phyloP scores from a whole-genome alignment of 495 filamentous ascomycete genomes.

The Hypoxylon intermedium region DNA sequence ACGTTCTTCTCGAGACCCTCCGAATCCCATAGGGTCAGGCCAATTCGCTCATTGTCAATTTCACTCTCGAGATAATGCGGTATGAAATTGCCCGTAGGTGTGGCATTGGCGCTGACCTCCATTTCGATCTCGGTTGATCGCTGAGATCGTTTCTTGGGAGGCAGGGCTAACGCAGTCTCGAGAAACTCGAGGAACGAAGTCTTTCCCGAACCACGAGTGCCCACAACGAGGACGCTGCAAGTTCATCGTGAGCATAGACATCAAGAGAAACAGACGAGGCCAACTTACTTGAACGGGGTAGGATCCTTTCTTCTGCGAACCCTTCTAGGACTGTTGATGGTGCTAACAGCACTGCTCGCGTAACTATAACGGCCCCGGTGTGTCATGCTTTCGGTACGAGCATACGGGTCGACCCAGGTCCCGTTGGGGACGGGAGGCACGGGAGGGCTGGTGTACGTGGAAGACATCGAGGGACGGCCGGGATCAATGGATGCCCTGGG shows the following conservation, averaged over 20 bases:
- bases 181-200: slow-evolving; percentile 97
- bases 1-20: slow-evolving; percentile 91
- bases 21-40: slow-evolving; percentile 95
- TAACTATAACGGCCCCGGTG: slow-evolving; percentile 97
- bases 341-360: slow-evolving; percentile 88
- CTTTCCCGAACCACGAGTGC: slow-evolving; percentile 88
- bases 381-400: slow-evolving; percentile 91
- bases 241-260: slow-evolving; percentile 18
- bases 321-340: slow-evolving; percentile 91
- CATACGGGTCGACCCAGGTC: slow-evolving; percentile 73
- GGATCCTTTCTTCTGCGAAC: slow-evolving; percentile 95
- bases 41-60: slow-evolving; percentile 89
- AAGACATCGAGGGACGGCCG: slow-evolving; percentile 55
- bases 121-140: slow-evolving; percentile 58
- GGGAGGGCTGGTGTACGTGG: slow-evolving; percentile 46
- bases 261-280: neutral
- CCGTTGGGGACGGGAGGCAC: slow-evolving; percentile 63
- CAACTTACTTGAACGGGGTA: slow-evolving; percentile 94
- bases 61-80: slow-evolving; percentile 93
- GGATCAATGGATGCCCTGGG: slow-evolving; percentile 42
- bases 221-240: slow-evolving; percentile 86
- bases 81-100: slow-evolving; percentile 69
- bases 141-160: slow-evolving; percentile 71
- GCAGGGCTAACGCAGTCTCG: slow-evolving; percentile 78
- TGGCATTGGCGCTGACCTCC: slow-evolving; percentile 57